Base-by-base conservation (phyloP, 495 filamentous ascomycete species). In the Chaetomium cochliodes region DNA sequence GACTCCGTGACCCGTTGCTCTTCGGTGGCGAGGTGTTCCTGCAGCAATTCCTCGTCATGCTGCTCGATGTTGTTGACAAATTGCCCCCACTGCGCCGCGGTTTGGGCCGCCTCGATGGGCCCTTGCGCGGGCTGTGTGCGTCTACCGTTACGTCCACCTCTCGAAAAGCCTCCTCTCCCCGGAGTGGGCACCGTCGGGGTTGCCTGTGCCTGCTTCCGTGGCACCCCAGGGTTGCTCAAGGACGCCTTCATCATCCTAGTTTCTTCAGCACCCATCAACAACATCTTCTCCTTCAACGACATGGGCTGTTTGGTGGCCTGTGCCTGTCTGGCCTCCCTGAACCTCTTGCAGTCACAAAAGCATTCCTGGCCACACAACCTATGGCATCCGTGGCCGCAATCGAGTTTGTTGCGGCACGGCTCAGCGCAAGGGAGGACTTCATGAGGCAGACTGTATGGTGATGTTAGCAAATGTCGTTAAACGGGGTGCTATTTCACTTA, bases 301-400 rank as follows among this genome's bases (percentile, higher is more conserved):
- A 69, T 46, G 23, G 37, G 33, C 16, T 63, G 20, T 12, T 25
- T 22, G 2, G 26, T 23, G 12, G 25, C 49, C 42, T 69, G 26
- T 0, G 20, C 1, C 39, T 52, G 64, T 8, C 0, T 47, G 28
- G 25, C 12, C 5, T 49, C 42, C 20, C 33, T 23, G 46, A 78
- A 79, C 0, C 9, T 56, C 8, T 65, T 54, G 59, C 79, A 81
- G 15, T 44, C 65, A 50, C 78, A 80, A 0, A n/a, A 47, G 44
- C 80, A 83, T 0, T 50, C 20, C 46, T 80, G 70, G n/a, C 79
- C 71, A 59, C 81, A 83, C 5, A 71, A 37, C 3, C 47, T 68
- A 25, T 79, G 66, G 57, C 82, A 84, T 5, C 77, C 80, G 68
- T 92, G 88, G 0, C 88, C 87, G 72, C 91, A 96, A 0, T n/a